phyloP scores from a whole-genome alignment of 129 eudicot genomes.

The Smallanthus sonchifolius region DNA sequence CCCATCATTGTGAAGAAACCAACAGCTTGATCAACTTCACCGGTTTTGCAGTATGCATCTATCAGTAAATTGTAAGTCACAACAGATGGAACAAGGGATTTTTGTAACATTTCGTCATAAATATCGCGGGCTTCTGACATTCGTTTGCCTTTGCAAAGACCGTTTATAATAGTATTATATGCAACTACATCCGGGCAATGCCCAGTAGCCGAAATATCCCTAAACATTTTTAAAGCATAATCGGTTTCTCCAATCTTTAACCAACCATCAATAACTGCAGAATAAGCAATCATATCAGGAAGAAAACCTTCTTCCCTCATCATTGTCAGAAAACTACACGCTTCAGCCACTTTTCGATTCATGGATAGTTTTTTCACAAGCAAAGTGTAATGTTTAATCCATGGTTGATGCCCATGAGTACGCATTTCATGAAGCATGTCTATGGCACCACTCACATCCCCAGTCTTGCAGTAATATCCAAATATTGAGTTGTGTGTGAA shows the following conservation, averaged over 20 bases:
- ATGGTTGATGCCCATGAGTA: constrained; percentile 69
- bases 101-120: constrained; percentile 50
- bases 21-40: constrained; percentile 55
- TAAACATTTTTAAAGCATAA: constrained; percentile 55
- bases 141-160: constrained; percentile 66
- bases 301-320: constrained; percentile 63
- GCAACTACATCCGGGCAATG: constrained; percentile 72
- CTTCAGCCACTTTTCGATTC: constrained; percentile 47
- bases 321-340: constrained; percentile 49
- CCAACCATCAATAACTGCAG: constrained; percentile 75
- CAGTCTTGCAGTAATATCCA: constrained; percentile 63
- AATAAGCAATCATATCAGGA: constrained; percentile 64
- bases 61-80: constrained; percentile 76
- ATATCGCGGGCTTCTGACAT: constrained; percentile 54
- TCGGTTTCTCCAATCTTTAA: constrained; percentile 60
- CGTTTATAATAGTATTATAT: constrained; percentile 63
- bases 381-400: constrained; percentile 79
- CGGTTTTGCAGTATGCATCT: constrained; percentile 72
- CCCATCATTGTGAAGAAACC: constrained; percentile 46
- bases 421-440: constrained; percentile 60
- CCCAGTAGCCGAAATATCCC: constrained; percentile 50
- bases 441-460: constrained; percentile 58
- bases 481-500: constrained; percentile 82
- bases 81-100: constrained; percentile 68
- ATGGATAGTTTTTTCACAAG: constrained; percentile 62